phyloP scores from a whole-genome alignment of 768 basidiomycete genomes.

The Tylopilus balloui region DNA sequence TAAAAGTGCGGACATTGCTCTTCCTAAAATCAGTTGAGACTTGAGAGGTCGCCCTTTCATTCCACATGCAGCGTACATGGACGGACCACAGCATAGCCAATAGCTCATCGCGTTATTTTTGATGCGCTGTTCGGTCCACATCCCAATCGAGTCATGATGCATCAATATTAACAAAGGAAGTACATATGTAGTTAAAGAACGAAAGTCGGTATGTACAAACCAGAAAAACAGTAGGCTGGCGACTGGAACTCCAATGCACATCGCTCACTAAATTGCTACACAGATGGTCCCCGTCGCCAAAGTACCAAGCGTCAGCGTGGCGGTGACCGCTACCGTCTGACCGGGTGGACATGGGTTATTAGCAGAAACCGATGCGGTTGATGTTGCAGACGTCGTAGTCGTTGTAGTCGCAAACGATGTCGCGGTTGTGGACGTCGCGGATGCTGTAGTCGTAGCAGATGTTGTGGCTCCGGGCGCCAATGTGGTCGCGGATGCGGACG shows the following conservation, averaged over 20 bases:
- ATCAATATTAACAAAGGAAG: background rate
- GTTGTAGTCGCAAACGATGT: background rate
- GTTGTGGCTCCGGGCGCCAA: conserved; percentile 1
- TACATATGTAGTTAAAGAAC: conserved; percentile 2
- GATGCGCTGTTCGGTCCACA: background rate
- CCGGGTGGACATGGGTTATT: conserved; percentile 15
- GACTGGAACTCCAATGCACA: background rate
- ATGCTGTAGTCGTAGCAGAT: background rate
- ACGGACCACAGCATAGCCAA: no score
- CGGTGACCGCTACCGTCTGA: conserved; percentile 1
- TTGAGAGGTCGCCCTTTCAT: no score
- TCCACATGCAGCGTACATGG: no score
- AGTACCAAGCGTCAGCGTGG: background rate
- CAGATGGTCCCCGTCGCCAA: conserved; percentile 9
- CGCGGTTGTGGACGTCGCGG: background rate
- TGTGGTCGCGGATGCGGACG: background rate
- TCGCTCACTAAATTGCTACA: conserved; percentile 2
- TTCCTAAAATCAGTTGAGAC: no score
- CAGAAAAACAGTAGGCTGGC: background rate
- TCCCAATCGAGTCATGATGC: background rate
- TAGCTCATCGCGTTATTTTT: background rate
- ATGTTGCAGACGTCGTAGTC: background rate
- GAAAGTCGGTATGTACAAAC: conserved; percentile 20
- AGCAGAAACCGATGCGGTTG: background rate
- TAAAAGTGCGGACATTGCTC: no score